Conservation (phyloP, 1,139 yeast species). For the Saccharomyces hybrid region DNA sequence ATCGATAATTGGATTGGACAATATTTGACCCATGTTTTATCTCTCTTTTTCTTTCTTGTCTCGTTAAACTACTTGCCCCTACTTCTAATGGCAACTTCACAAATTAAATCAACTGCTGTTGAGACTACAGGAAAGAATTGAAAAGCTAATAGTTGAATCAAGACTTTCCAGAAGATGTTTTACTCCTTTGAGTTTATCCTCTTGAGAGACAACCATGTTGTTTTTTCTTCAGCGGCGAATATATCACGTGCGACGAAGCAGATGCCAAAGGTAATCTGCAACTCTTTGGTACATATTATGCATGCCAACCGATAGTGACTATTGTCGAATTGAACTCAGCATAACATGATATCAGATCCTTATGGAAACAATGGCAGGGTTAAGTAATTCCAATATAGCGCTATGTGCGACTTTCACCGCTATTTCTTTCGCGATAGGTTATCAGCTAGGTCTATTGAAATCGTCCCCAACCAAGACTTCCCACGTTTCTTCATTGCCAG, state of each 20-base stretch:
- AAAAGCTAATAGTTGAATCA: conserved; percentile 3
- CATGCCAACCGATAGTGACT: neutral
- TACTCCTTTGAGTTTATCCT: conserved; percentile 1
- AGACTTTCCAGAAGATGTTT: neutral
- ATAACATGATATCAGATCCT: neutral
- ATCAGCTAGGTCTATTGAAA: conserved; percentile 4
- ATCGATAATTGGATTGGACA: conserved; percentile 64
- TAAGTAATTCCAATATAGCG: conserved; percentile 12
- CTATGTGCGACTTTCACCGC: neutral
- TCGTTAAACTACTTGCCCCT: neutral
- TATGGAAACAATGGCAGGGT: conserved; percentile 6
- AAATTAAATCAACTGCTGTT: neutral
- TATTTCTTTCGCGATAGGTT: neutral
- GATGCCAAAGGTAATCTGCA: neutral
- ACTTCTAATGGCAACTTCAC: neutral
- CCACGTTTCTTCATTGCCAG: conserved; percentile 6
- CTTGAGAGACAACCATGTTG: conserved; percentile 1
- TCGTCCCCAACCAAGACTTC: conserved; percentile 13
- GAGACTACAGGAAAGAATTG: neutral
- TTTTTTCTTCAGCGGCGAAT: neutral
- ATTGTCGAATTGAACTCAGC: neutral
- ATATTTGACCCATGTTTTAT: conserved; percentile 60
- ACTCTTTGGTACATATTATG: neutral
- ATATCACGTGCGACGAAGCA: neutral
- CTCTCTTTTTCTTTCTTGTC: neutral